Base-by-base conservation (phyloP, 345 rosid genomes). In the Streptanthus diversifolius region DNA sequence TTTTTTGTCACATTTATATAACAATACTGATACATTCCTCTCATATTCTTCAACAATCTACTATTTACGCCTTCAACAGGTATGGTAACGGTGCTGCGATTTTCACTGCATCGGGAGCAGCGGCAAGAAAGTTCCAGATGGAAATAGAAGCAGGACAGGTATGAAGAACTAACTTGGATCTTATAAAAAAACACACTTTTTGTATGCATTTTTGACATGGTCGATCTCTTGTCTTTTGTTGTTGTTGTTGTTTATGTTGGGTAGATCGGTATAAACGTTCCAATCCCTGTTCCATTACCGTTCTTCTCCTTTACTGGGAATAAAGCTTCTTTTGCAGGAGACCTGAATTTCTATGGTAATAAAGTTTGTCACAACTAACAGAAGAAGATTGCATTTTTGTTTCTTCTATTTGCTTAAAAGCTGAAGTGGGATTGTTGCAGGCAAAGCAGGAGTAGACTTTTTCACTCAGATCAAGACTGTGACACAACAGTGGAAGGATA, bases 61-160 rank as follows among this genome's bases (percentile, higher is more conserved):
- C 32, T 52, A 27, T 60, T 51, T 63, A 8, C 21, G 19, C 43
- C 3, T 55, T 56, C 43, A 58, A 70, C 84, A 93, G 98, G 74
- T 93, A 93, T 39, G 97, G 98, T 14, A 93, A 93, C 44, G 98
- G 98, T 79, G 97, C 97, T 79, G 80, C 97, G 13, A 80, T 93
- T 39, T 93, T 93, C 80, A 93, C 98, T 4, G 49, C 91, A 55
- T 93, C 98, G 0, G 97, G 98, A n/a, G 85, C 83, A 18, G 95
- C 90, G 14, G 98, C 98, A 0, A 88, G 98, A 81, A 93, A 91
- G 83, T 93, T 93, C 78, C 98, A 89, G 79, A 83, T 84, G 55
- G 98, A 91, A 67, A 87, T 93, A 36, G 97, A 88, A 82, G 97
- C 97, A 24, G 98, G 98, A 47, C 97, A 91, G 97, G 98, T 91